Percentiles rank a stretch among this genome's conserved stretches.
Evolutionary conservation across 352 stramenopile species (phyloP).

Genomic region (Peronospora tabacina): DNA sequence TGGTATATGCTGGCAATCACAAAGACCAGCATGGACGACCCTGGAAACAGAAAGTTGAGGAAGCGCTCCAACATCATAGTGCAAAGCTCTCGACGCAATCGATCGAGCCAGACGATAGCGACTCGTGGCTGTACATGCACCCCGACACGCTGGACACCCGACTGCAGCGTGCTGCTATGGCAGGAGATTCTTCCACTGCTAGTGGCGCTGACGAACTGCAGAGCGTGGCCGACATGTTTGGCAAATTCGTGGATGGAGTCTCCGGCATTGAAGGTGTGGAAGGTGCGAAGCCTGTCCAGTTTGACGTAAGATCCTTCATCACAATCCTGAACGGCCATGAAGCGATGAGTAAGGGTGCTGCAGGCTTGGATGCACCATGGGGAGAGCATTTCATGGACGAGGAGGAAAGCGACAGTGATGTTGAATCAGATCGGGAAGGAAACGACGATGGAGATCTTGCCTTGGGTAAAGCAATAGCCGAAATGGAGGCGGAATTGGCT

Average conservation of each 20-base stretch:
- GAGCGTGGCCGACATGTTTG: slow-evolving; percentile 66
- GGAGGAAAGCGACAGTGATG: slow-evolving; percentile 27
- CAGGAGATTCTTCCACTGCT: slow-evolving; percentile 1
- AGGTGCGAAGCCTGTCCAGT: slow-evolving; percentile 40
- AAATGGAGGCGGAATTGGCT: slow-evolving; percentile 68
- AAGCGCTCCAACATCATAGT: slow-evolving; percentile 9
- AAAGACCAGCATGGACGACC: slow-evolving; percentile 37
- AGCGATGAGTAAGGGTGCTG: not conserved
- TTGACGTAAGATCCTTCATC: slow-evolving; percentile 68
- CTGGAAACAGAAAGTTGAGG: slow-evolving; percentile 40
- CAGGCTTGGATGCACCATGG: slow-evolving; percentile 15
- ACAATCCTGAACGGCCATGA: slow-evolving; percentile 39
- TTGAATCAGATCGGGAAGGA: slow-evolving; percentile 22
- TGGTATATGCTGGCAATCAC: slow-evolving; percentile 44
- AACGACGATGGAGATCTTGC: slow-evolving; percentile 32
- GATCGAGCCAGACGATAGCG: slow-evolving; percentile 44
- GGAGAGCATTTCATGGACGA: slow-evolving; percentile 26
- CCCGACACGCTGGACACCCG: slow-evolving; percentile 67
- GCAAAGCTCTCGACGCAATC: slow-evolving; percentile 3
- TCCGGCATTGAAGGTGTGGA: slow-evolving; percentile 70
- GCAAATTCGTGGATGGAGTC: slow-evolving; percentile 53
- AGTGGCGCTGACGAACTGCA: slow-evolving; percentile 58
- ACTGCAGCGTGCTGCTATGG: slow-evolving; percentile 31
- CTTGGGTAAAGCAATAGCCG: slow-evolving; percentile 53
- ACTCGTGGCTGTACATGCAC: slow-evolving; percentile 74